These are phyloP conservation scores for Volvox reticuliferus DNA, from an alignment of 139 green algal species.

Conservation along the genomic window DNA sequence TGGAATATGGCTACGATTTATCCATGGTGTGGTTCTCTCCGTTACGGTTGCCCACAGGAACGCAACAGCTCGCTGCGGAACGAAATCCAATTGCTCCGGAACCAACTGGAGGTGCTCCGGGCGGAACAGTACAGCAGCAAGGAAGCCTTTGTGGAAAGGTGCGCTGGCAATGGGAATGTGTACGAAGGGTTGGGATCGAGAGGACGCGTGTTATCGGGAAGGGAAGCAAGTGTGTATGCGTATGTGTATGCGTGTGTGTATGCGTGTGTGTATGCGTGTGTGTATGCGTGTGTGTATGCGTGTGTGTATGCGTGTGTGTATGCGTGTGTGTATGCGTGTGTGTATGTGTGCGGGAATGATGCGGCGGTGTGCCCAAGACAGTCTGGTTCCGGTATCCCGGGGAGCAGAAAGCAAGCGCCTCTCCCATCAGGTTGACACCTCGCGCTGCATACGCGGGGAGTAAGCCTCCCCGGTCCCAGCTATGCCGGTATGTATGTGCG, in stretches of 20 bases:
- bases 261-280: not conserved
- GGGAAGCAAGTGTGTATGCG: no score
- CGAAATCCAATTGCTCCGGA: constrained; percentile 1
- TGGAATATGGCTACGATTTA: not conserved
- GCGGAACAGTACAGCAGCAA: constrained; percentile 9
- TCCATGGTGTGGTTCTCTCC: not conserved
- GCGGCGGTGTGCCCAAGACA: not conserved
- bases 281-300: not conserved
- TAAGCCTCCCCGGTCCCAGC: no score
- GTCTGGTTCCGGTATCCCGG: not conserved
- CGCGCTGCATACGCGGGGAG: not conserved
- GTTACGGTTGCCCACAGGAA: not conserved
- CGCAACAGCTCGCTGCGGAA: constrained; percentile 6
- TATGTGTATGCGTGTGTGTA: not conserved
- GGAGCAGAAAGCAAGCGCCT: not conserved
- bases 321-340: not conserved
- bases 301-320: not conserved
- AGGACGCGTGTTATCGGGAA: no score
- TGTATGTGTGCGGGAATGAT: not conserved
- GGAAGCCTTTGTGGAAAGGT: constrained; percentile 9
- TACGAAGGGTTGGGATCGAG: no score
- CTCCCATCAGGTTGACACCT: not conserved
- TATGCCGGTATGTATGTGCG: no score
- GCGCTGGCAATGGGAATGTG: not conserved
- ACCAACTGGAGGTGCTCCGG: not conserved